phyloP scores from a whole-genome alignment of 1,139 yeast genomes.

The Chernovozyma sophiae-reginae region DNA sequence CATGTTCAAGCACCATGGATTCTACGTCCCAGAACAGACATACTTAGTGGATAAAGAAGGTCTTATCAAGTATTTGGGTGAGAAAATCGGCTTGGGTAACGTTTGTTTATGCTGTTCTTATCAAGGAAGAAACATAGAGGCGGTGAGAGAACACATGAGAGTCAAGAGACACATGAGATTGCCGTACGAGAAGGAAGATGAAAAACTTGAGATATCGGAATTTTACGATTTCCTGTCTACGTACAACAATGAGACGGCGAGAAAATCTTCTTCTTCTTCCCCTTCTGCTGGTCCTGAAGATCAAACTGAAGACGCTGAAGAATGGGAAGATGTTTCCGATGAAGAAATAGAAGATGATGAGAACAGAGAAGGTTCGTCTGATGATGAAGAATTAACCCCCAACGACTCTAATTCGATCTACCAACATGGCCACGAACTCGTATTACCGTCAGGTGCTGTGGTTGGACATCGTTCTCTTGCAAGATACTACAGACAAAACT shows the following conservation, averaged over 20 bases:
- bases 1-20: slow-evolving; percentile 75
- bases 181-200: slow-evolving; percentile 83
- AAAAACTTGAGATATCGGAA: slow-evolving; percentile 72
- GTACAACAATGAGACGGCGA: slow-evolving; percentile 31
- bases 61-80: slow-evolving; percentile 68
- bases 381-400: not conserved
- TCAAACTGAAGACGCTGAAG: slow-evolving; percentile 38
- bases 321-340: slow-evolving; percentile 48
- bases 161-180: slow-evolving; percentile 83
- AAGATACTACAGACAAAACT: slow-evolving; percentile 77
- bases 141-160: slow-evolving; percentile 86
- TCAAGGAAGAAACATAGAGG: slow-evolving; percentile 78
- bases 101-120: slow-evolving; percentile 80
- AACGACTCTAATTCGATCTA: slow-evolving; percentile 4
- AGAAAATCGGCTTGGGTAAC: slow-evolving; percentile 80
- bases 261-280: slow-evolving; percentile 4
- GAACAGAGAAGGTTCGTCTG: no score
- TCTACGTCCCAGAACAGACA: slow-evolving; percentile 78
- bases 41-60: slow-evolving; percentile 71
- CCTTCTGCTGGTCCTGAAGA: slow-evolving; percentile 14
- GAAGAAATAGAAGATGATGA: slow-evolving; percentile 34
- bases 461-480: slow-evolving; percentile 88
- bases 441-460: slow-evolving; percentile 81
- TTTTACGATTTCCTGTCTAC: slow-evolving; percentile 83
- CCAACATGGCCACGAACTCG: slow-evolving; percentile 64